Conservation (phyloP, 2,329 filamentous ascomycete genomes). For the Pseudopyricularia javanii region DNA sequence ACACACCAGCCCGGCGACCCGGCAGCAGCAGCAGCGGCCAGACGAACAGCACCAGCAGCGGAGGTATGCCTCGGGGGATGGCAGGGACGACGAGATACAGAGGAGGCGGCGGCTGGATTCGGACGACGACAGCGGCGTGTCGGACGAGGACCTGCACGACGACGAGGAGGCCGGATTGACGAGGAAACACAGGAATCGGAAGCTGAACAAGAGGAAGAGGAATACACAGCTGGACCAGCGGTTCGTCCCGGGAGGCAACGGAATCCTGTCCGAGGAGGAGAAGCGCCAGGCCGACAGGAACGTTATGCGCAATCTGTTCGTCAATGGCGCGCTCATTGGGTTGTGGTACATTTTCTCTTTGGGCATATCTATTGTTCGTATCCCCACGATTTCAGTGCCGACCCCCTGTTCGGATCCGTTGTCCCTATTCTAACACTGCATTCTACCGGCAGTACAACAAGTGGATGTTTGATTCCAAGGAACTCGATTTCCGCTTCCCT, state of each 20-base stretch:
- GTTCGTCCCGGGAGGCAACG: slow-evolving; percentile 44
- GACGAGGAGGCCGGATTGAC: slow-evolving; percentile 88
- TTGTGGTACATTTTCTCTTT: slow-evolving; percentile 89
- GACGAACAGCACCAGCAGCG: slow-evolving; percentile 17
- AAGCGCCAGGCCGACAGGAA: slow-evolving; percentile 64
- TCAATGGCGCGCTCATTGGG: slow-evolving; percentile 72
- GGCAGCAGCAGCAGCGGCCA: slow-evolving; percentile 14
- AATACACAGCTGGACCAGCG: slow-evolving; percentile 60
- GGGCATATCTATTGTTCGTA: slow-evolving; percentile 74
- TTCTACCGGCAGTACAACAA: slow-evolving; percentile 76
- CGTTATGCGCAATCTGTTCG: slow-evolving; percentile 53
- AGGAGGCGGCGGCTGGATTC: slow-evolving; percentile 15
- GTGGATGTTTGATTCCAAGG: slow-evolving; percentile 91
- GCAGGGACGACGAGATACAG: slow-evolving; percentile 19
- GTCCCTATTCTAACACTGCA: slow-evolving; percentile 12
- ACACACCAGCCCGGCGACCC: slow-evolving; percentile 27
- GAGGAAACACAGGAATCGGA: slow-evolving; percentile 55
- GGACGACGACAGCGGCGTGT: slow-evolving; percentile 40
- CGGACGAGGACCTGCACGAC: slow-evolving; percentile 64
- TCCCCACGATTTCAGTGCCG: not conserved
- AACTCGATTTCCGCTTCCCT: slow-evolving; percentile 84
- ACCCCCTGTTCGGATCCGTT: not conserved
- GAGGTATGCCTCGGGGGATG: slow-evolving; percentile 26
- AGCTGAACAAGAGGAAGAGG: slow-evolving; percentile 52
- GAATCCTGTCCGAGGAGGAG: slow-evolving; percentile 51